These are phyloP conservation scores for Chytridium lagenaria DNA, from an alignment of 371 early-diverging fungal species.

Conservation along the genomic window DNA sequence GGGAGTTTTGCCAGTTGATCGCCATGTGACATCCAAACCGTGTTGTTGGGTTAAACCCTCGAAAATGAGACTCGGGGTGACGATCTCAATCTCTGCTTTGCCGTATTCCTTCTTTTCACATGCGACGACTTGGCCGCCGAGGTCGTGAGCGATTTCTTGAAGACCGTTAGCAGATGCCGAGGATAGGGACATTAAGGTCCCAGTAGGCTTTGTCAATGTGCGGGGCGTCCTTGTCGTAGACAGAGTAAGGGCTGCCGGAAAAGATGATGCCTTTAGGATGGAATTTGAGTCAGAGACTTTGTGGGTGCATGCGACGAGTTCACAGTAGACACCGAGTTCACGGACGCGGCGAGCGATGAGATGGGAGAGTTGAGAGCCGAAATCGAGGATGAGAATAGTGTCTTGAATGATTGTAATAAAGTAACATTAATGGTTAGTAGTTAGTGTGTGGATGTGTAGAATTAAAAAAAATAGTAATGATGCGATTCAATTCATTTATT, in stretches of 20 bases:
- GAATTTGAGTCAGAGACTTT: constrained; percentile 90
- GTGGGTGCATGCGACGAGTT: constrained; percentile 94
- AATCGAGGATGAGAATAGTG: constrained; percentile 97
- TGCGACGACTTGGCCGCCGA: constrained; percentile 86
- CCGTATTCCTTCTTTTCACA: constrained; percentile 96
- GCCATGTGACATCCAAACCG: constrained; percentile 98
- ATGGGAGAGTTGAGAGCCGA: constrained; percentile 98
- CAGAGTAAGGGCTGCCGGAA: constrained; percentile 96
- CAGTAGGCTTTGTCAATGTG: constrained; percentile 92
- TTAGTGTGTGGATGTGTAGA: no score
- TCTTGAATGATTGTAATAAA: constrained; percentile 51
- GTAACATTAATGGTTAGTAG: no score
- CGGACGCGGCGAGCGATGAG: constrained; percentile 95
- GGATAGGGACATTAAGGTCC: constrained; percentile 86
- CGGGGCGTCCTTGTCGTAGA: constrained; percentile 92
- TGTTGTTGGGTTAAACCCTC: constrained; percentile 73
- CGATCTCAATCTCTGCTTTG: constrained; percentile 78
- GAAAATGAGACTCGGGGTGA: constrained; percentile 71
- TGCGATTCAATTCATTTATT: no score
- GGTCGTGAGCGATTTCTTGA: constrained; percentile 85
- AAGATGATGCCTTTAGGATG: constrained; percentile 93
- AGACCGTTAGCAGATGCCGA: constrained; percentile 98
- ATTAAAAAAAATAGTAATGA: not conserved
- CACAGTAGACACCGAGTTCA: constrained; percentile 97
- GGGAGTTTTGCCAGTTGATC: constrained; percentile 88